Base-by-base conservation (phyloP, 371 early-diverging fungal genomes). In the Haplosporangium sp. region DNA sequence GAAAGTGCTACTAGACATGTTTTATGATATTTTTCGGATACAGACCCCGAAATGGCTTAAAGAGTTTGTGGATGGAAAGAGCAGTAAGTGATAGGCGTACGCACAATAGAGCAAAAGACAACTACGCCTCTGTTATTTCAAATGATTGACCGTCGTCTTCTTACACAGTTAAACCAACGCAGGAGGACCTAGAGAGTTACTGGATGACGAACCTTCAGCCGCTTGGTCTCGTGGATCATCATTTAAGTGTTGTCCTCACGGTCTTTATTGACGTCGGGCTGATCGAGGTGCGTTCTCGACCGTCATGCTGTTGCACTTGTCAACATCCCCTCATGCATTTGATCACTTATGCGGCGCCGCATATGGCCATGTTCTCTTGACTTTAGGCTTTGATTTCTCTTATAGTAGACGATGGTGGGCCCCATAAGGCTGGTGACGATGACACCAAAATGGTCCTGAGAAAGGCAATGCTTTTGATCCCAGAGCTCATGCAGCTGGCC, bases 181-280 rank as follows among this genome's bases (percentile, higher is more conserved):
- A 63, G 57, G 64, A 62, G n/a, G 71, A 69, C 16, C 60, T 73
- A 10, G 73, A 71, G 29, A 50, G 67, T 45, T 77, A 74, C 48
- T 68, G 76, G 79, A 71, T 48, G 16, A 37, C 57, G 9, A 67
- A 72, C 38, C 42, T 67, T 3, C 61, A 72, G 46, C 68, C 68
- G 5, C 81, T 89, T 11, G 90, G 89, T 47, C 83, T 95, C 48
- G 74, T 92, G 3, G 90, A 92, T 48, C 92, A 94, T 62, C 92
- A 91, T 69, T 83, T 90, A 20, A 86, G 91, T 50, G 83, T 95
- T 23, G 82, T 93, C 1, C 77, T 95, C 18, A 88, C 92, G 6
- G 86, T 92, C 12, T 92, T 96, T 65, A 87, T 95, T 41, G 93
- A 95, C 42, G 86, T 89, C 18, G 93, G 94, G n/a, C 80, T 96